Percentiles rank a stretch among this genome's conserved stretches.
Evolutionary conservation across 2,329 filamentous ascomycete species (phyloP).

Genomic region (Emergomyces pasteurianus): DNA sequence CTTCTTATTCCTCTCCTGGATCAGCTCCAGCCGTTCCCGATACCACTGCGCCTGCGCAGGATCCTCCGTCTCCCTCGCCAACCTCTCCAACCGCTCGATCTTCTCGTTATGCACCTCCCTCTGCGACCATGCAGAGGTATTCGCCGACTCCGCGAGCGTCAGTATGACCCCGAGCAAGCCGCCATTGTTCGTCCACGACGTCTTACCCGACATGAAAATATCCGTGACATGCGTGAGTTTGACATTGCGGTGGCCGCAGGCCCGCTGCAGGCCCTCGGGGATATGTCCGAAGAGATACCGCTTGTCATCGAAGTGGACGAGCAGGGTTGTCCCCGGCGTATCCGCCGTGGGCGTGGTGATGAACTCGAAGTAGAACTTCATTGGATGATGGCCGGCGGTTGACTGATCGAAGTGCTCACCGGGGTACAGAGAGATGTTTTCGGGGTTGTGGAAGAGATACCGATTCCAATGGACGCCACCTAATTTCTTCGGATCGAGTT

Average conservation of each 20-base stretch:
- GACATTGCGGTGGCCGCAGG: slow-evolving; percentile 55
- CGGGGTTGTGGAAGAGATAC: neutral
- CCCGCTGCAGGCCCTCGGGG: slow-evolving; percentile 74
- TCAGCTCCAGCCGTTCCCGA: slow-evolving; percentile 15
- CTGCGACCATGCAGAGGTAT: slow-evolving; percentile 35
- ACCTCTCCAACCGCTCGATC: slow-evolving; percentile 10
- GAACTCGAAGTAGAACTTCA: slow-evolving; percentile 66
- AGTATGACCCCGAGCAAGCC: slow-evolving; percentile 77
- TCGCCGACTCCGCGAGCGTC: slow-evolving; percentile 60
- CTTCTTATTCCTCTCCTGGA: slow-evolving; percentile 9
- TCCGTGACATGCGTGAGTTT: slow-evolving; percentile 56
- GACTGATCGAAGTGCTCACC: neutral
- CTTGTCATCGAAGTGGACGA: slow-evolving; percentile 69
- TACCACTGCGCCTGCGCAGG: slow-evolving; percentile 20
- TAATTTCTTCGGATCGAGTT: neutral
- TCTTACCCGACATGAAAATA: slow-evolving; percentile 69
- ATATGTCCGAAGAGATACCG: slow-evolving; percentile 78
- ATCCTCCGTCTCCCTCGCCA: slow-evolving; percentile 19
- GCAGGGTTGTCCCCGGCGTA: slow-evolving; percentile 64
- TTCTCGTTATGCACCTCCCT: slow-evolving; percentile 33
- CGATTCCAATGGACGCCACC: neutral
- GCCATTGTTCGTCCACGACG: slow-evolving; percentile 64
- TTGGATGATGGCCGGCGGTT: slow-evolving; percentile 24
- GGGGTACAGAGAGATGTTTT: slow-evolving; percentile 11
- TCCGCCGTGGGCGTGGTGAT: slow-evolving; percentile 76